Evolutionary conservation across 257 asterid genomes (phyloP), one percentile per base, ranked within the genome.

Genomic region (Anisodus acutangulus): DNA sequence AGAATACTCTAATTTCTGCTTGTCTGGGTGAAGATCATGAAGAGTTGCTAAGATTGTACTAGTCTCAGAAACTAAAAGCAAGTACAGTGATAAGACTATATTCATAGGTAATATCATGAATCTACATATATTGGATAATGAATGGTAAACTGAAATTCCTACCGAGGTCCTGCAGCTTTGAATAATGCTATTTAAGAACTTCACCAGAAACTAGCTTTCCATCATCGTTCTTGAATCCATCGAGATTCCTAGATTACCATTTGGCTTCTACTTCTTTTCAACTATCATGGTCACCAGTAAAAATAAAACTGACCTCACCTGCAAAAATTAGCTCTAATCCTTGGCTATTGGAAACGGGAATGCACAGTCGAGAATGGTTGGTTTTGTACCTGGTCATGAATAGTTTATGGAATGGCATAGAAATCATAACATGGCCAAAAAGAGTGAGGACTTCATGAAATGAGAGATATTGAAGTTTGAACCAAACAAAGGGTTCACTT

Each of bases 51-150:
- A 26, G 63, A 76, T 13, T 51, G 60, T 51, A 31, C 41, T 31
- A 26, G 12, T 26, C 47, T 11, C 43, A 63, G 63, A 53, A 76
- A 76, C 81, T 76, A 76, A 76, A 51, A 76, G 81, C 47, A 76
- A 3, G 81, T 51, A 49, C 62, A 49, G 60, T 6, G 63, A 76
- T 49, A 26, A 26, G 47, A 76, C 63, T 22, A 35, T 76, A 51
- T 76, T 49, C 63, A 51, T 51, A 3, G 11, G 62, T 22, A 12
- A 49, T 45, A 19, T 74, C 59, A 49, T 12, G 22, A 49, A 74
- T 49, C 62, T 19, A 49, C 62, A 74, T 74, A 74, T 74, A 74
- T 49, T 74, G 45, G 45, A 74, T 74, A 70, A 43, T 70, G 79
- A 17, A 70, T 70, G 79, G 55, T 26, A 70, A 70, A 41, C 79